Base-by-base conservation (phyloP, 2,329 filamentous ascomycete species). In the Epichloe scottii region DNA sequence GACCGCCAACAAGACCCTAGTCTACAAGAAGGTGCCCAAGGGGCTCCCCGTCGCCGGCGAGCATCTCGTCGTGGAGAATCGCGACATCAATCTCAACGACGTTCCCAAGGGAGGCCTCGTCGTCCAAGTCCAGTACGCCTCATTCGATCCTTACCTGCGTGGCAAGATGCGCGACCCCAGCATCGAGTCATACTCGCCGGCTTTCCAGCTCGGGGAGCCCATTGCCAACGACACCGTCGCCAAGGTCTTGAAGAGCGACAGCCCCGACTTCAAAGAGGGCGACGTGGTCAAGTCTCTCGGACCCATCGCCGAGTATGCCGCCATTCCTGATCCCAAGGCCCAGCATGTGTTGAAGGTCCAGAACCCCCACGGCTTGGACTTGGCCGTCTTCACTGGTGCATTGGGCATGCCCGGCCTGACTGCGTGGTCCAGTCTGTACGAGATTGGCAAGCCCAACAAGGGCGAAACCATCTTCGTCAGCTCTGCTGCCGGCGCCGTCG, bases 121-220 rank as follows among this genome's bases (percentile, higher is more conserved):
- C 46, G 69, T 84, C 56, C 79, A 88, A 70, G 78, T 85, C 59
- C 77, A 84, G 61, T 88, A 85, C 66, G 74, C 82, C 56, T 90
- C 86, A 40, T 85, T 85, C 69, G 89, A 95, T 67, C 89, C 89
- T 2, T 95, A 94, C 72, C 81, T 87, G 73, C 85, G 89, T 52
- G 85, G 85, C 54, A 79, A 80, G 58, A 90, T 95, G 85, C 82
- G 87, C 46, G 68, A 74, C 46, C 63, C 85, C 6, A 65, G 72
- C 37, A 60, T 70, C 63, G 80, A 85, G 69, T 89, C 85, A 10
- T 93, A 68, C 55, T 43, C 56, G 2, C 59, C 64, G 1, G 55
- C 66, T 14, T 88, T 82, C 61, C 63, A 73, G 15, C 66, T 87
- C 45, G 74, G 75, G 63, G 68, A 78, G 58, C 79, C 87, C 55